phyloP scores from a whole-genome alignment of 768 basidiomycete species.

The Phlebiopsis flavidoalba region DNA sequence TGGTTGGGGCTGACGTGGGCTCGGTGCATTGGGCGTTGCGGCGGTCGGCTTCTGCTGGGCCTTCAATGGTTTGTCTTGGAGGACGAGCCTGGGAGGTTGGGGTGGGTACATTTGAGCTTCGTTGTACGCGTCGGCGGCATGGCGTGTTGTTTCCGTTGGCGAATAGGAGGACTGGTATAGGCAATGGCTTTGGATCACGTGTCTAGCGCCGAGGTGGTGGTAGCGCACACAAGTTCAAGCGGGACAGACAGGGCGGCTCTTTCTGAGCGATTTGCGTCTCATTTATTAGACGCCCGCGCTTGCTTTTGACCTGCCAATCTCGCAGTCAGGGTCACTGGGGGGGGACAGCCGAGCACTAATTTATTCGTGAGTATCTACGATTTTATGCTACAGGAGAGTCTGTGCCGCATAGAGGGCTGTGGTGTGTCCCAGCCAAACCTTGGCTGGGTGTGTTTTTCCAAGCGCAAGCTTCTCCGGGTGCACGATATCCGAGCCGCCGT shows the following conservation, averaged over 20 bases:
- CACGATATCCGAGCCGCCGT: too few relatives aligned
- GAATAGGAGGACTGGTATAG: neutral
- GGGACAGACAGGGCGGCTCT: neutral
- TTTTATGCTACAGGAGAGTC: too few relatives aligned
- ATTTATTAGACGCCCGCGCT: neutral
- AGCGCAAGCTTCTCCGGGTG: too few relatives aligned
- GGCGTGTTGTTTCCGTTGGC: neutral
- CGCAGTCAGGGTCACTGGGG: neutral
- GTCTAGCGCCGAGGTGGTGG: neutral
- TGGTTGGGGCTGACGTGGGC: neutral
- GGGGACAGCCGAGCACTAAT: too few relatives aligned
- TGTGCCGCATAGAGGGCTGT: too few relatives aligned
- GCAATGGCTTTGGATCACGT: neutral
- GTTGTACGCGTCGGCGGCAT: neutral
- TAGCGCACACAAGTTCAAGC: neutral
- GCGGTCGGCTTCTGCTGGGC: neutral
- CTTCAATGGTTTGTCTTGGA: neutral
- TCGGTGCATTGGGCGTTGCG: neutral
- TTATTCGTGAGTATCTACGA: too few relatives aligned
- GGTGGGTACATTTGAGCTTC: neutral
- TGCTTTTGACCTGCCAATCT: neutral
- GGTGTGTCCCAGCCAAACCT: too few relatives aligned
- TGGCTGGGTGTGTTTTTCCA: too few relatives aligned
- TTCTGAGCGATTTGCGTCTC: neutral
- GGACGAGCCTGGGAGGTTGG: constrained; percentile 1